Conservation (phyloP, 2,329 filamentous ascomycete species). For the Dactylellina leptospora region DNA sequence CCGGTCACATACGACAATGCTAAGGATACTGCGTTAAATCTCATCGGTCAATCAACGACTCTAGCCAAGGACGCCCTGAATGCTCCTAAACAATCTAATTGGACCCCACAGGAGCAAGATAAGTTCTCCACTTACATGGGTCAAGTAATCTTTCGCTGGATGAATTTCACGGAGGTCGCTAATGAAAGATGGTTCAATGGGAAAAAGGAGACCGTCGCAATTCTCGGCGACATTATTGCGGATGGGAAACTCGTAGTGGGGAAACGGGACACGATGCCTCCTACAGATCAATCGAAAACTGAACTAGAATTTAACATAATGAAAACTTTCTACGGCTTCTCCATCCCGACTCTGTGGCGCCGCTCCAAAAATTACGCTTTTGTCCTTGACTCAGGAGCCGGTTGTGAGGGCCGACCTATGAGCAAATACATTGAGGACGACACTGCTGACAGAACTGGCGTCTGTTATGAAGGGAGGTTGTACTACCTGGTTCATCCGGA, state of each 20-base stretch:
- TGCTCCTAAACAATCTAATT: constrained; percentile 45
- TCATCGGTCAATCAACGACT: constrained; percentile 57
- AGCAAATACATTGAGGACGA: constrained; percentile 56
- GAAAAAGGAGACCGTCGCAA: constrained; percentile 52
- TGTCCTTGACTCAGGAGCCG: constrained; percentile 59
- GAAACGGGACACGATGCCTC: constrained; percentile 1
- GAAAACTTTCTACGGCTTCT: constrained; percentile 58
- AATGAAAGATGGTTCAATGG: constrained; percentile 57
- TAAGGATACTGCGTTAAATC: constrained; percentile 57
- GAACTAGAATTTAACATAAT: constrained; percentile 46
- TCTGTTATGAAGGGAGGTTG: constrained; percentile 55
- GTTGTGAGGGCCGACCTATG: constrained; percentile 56
- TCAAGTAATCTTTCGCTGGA: constrained; percentile 58
- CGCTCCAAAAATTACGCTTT: constrained; percentile 57
- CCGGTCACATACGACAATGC: constrained; percentile 53
- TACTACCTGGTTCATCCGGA: constrained; percentile 59
- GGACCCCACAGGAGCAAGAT: constrained; percentile 57
- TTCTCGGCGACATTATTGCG: constrained; percentile 56
- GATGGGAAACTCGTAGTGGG: constrained; percentile 58
- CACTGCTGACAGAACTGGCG: constrained; percentile 55
- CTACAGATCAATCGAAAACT: background rate
- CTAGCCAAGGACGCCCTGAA: constrained; percentile 57
- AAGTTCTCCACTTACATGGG: constrained; percentile 58
- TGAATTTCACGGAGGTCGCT: constrained; percentile 35
- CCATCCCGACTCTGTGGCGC: constrained; percentile 59